Conservation (phyloP, 1,139 yeast genomes). For the Kodamaea ohmeri region DNA sequence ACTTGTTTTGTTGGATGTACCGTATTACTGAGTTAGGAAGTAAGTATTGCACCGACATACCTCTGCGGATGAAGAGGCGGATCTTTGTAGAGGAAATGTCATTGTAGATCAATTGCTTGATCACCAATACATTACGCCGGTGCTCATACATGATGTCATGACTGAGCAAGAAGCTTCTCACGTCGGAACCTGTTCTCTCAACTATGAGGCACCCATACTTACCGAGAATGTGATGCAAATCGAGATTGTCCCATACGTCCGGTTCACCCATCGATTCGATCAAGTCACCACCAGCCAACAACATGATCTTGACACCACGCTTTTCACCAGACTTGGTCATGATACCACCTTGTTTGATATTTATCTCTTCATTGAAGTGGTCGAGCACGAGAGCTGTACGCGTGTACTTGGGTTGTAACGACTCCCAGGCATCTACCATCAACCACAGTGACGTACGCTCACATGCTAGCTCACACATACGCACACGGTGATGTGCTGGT, state of each 20-base stretch:
- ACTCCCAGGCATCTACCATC: slow-evolving; percentile 99
- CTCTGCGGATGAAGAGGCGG: slow-evolving; percentile 83
- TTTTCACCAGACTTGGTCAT: slow-evolving; percentile 66
- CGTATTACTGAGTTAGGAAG: slow-evolving; percentile 93
- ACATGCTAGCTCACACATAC: slow-evolving; percentile 98
- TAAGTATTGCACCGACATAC: slow-evolving; percentile 94
- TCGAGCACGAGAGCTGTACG: slow-evolving; percentile 94
- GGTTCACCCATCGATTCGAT: slow-evolving; percentile 99
- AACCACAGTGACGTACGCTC: slow-evolving; percentile 96
- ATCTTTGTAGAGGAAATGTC: slow-evolving; percentile 96
- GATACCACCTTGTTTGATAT: slow-evolving; percentile 87
- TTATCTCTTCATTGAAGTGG: slow-evolving; percentile 94
- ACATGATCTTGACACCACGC: slow-evolving; percentile 90
- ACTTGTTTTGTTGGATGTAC: slow-evolving; percentile 86
- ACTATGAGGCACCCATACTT: slow-evolving; percentile 94
- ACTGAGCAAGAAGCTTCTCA: slow-evolving; percentile 80
- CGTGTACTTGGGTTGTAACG: slow-evolving; percentile 85
- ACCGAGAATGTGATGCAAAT: slow-evolving; percentile 91
- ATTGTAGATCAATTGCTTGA: slow-evolving; percentile 92
- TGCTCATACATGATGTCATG: slow-evolving; percentile 98
- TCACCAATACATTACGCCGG: slow-evolving; percentile 86
- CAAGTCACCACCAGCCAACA: slow-evolving; percentile 95
- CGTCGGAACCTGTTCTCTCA: slow-evolving; percentile 96
- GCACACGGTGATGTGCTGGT: slow-evolving; percentile 79
- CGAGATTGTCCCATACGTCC: slow-evolving; percentile 97